Conservation (phyloP, 495 filamentous ascomycete species). For the Geopyxis carbonaria region DNA sequence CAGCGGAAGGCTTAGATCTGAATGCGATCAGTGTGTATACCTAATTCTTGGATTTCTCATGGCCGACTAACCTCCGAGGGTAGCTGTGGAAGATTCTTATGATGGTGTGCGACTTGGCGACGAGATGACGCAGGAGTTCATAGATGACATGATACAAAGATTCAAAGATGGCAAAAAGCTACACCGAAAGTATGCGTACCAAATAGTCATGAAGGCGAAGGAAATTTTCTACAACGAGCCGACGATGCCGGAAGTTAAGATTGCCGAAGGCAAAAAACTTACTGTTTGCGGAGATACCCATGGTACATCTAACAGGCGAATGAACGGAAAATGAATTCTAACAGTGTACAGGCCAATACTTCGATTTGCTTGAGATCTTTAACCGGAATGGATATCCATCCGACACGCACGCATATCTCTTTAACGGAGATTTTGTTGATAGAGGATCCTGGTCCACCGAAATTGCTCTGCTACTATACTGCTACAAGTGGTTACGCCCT, state of each 20-base stretch:
- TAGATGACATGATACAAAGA: constrained; percentile 86
- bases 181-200: constrained; percentile 90
- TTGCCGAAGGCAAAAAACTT: constrained; percentile 55
- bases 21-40: constrained; percentile 43
- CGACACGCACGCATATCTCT: constrained; percentile 79
- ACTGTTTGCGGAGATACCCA: constrained; percentile 98
- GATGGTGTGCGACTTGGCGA: constrained; percentile 64
- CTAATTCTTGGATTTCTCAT: no score
- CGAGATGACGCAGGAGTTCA: constrained; percentile 89
- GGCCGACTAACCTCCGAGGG: no score
- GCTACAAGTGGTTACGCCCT: constrained; percentile 90
- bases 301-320: constrained; percentile 35
- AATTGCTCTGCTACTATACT: constrained; percentile 82
- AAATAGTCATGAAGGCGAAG: constrained; percentile 79
- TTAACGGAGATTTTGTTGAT: constrained; percentile 99
- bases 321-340: constrained; percentile 16
- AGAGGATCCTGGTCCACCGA: constrained; percentile 95
- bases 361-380: constrained; percentile 93
- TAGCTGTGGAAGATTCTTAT: constrained; percentile 56
- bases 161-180: constrained; percentile 95
- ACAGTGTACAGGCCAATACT: constrained; percentile 63
- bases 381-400: constrained; percentile 69
- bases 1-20: constrained; percentile 76
- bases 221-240: constrained; percentile 80
- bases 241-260: constrained; percentile 90